A percentile compares a stretch with the other conserved stretches of the same genome.
Conservation (phyloP, 2,329 filamentous ascomycete genomes). For the Penicillium sp. region DNA sequence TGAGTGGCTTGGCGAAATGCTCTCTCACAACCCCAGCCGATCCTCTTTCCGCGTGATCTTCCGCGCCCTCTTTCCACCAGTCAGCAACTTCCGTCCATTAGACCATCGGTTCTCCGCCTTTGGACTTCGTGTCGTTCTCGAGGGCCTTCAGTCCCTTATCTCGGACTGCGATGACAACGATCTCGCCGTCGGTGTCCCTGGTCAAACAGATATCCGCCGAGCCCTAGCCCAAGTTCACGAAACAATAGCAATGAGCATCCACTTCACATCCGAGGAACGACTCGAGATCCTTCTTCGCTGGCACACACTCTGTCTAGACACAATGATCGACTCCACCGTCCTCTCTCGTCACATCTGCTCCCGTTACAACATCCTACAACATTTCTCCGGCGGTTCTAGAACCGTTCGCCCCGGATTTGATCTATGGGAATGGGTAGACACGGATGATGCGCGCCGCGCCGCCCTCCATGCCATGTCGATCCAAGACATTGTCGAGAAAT, state of each 20-base stretch:
- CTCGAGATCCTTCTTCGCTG: slow-evolving; percentile 47
- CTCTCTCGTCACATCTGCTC: slow-evolving; percentile 44
- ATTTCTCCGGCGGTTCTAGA: slow-evolving; percentile 39
- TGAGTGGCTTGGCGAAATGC: slow-evolving; percentile 45
- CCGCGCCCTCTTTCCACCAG: slow-evolving; percentile 40
- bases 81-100: slow-evolving; percentile 29
- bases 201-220: slow-evolving; percentile 39
- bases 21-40: slow-evolving; percentile 30
- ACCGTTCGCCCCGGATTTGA: slow-evolving; percentile 35
- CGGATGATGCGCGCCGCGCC: slow-evolving; percentile 42
- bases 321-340: slow-evolving; percentile 42
- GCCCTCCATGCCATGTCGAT: slow-evolving; percentile 49
- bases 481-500: slow-evolving; percentile 49
- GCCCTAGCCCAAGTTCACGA: slow-evolving; percentile 45
- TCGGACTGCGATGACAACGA: slow-evolving; percentile 44
- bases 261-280: slow-evolving; percentile 39
- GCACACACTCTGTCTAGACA: slow-evolving; percentile 49
- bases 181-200: slow-evolving; percentile 42
- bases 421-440: slow-evolving; percentile 40
- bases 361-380: slow-evolving; percentile 41
- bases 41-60: slow-evolving; percentile 45
- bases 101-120: slow-evolving; percentile 43
- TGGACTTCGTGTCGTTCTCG: slow-evolving; percentile 45
- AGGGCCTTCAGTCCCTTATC: slow-evolving; percentile 47
- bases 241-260: slow-evolving; percentile 39